Evolutionary conservation across 169 alveolate genomes (phyloP).

Genomic region (Plasmodium cynomolgi): DNA sequence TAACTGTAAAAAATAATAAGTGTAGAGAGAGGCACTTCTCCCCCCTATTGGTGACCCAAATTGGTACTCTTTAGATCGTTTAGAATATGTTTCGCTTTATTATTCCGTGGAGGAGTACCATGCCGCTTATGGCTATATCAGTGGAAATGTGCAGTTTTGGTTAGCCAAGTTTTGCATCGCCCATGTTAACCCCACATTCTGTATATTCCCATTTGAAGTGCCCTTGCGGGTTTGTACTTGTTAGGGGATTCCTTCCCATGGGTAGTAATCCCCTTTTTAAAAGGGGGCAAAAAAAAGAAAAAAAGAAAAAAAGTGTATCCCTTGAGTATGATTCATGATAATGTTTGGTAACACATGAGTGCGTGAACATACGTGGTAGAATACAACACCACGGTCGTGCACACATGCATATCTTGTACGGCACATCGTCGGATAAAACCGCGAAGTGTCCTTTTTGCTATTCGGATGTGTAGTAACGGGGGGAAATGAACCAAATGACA

Average conservation of each 20-base stretch:
- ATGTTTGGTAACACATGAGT: background rate
- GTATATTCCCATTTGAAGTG: background rate
- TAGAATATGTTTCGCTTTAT: background rate
- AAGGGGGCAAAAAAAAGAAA: background rate
- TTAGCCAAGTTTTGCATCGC: background rate
- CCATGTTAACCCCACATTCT: background rate
- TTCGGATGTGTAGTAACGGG: background rate
- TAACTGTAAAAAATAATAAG: background rate
- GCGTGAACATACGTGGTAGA: background rate
- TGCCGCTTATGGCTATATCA: background rate
- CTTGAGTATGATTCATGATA: background rate
- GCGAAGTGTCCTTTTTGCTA: background rate
- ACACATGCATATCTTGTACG: background rate
- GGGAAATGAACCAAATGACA: background rate
- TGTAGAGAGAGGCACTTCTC: background rate
- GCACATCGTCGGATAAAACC: background rate
- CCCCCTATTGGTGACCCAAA: background rate
- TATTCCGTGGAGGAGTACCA: background rate
- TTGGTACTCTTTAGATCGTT: background rate
- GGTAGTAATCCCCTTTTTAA: background rate
- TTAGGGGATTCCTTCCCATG: background rate
- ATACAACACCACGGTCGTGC: background rate
- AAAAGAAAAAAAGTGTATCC: background rate
- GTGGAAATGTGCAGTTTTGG: background rate
- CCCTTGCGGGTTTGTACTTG: background rate